These are phyloP conservation scores for Syzygium syzygioides DNA, from an alignment of 441 rosid genomes.

Conservation along the genomic window DNA sequence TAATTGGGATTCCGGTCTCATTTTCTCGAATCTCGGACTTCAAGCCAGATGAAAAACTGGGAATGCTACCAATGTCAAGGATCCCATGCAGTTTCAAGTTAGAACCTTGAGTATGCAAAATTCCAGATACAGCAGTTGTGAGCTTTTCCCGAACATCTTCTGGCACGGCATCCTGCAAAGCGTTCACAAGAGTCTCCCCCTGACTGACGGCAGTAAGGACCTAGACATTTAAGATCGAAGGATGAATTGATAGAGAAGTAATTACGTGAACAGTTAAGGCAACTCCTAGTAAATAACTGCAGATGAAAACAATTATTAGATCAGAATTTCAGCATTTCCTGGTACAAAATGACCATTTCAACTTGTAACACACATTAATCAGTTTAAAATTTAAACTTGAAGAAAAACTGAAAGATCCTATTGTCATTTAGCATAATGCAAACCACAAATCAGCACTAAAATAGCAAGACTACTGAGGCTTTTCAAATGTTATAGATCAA, in stretches of 20 bases:
- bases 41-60: slow-evolving; percentile 28
- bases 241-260: slow-evolving; percentile 1
- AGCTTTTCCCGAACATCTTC: slow-evolving; percentile 93
- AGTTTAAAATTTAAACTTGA: neutral
- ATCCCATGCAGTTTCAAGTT: slow-evolving; percentile 47
- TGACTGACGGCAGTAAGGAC: slow-evolving; percentile 79
- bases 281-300: neutral
- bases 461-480: neutral
- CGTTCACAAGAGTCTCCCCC: slow-evolving; percentile 83
- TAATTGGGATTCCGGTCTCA: slow-evolving; percentile 23
- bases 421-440: neutral
- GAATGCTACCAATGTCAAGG: slow-evolving; percentile 30
- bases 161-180: slow-evolving; percentile 90
- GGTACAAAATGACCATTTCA: neutral
- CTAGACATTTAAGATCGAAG: slow-evolving; percentile 37
- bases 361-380: neutral
- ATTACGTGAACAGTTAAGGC: neutral
- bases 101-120: slow-evolving; percentile 47
- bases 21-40: slow-evolving; percentile 38
- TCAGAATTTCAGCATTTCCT: neutral
- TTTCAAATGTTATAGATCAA: neutral
- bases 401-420: neutral
- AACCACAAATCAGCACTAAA: neutral
- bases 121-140: slow-evolving; percentile 53
- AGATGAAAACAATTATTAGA: neutral